Evolutionary conservation across 306 rosid genomes (phyloP), one percentile per base, ranked within the genome.

Genomic region (Ceratonia siliqua): DNA sequence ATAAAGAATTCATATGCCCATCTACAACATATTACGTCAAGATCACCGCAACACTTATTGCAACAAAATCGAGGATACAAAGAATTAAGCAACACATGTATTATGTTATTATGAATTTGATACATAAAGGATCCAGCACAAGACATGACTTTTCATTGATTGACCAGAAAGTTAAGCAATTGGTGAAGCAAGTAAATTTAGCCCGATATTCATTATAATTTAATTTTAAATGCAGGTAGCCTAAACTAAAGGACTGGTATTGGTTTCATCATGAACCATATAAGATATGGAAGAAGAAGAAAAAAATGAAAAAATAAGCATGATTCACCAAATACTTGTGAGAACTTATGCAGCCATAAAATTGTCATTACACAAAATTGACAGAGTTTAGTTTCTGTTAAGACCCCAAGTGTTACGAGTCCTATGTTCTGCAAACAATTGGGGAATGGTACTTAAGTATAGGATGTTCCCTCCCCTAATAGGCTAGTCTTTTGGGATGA

Each of bases 1-100:
- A 42, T 55, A 13, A 38, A 52, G 57, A 73, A 25, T 52, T 75
- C 66, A 18, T 43, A 75, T 62, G 52, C 25, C 48, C 20, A 20
- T 36, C 41, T 22, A 50, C 35, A 50, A 13, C 25, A 24, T 42
- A 74, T 49, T 20, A 55, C 21, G n/a, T n/a, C n/a, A n/a, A n/a
- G n/a, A n/a, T n/a, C n/a, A n/a, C n/a, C n/a, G n/a, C n/a, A n/a
- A n/a, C n/a, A n/a, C n/a, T n/a, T n/a, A n/a, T n/a, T n/a, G n/a
- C n/a, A n/a, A 8, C 2, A 14, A 41, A 41, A 33, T 33, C 38
- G 6, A 33, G 38, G 4, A 33, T 33, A 3, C 4, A 33, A 33
- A 33, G 38, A 33, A 33, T 33, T 33, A 33, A 0, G 38, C 6
- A 4, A 4, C 38, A 33, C 38, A 33, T 33, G 38, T 4, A 33